Evolutionary conservation across 1,284 basidiomycete genomes (phyloP), one percentile per base, ranked within the genome.

Genomic region (Trametes versicolor): DNA sequence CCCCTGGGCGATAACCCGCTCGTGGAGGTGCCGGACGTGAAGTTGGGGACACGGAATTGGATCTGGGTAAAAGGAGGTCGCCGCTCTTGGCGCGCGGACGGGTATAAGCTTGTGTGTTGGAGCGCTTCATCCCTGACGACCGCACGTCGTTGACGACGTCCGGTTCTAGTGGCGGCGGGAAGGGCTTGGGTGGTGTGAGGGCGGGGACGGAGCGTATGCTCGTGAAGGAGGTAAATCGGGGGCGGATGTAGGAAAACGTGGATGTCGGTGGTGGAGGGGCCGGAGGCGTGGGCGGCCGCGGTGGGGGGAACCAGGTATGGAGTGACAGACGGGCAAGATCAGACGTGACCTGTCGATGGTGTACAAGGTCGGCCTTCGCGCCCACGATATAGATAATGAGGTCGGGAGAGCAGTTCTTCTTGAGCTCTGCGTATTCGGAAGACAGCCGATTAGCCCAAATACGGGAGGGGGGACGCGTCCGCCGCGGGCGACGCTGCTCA

Each of bases 341-440:
- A 53, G 90, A 81, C 10, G 92, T 90, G 64, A 96, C 91, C 73
- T 92, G 88, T 58, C 91, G 86, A 62, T 87, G 81, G 23, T 81
- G 80, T 61, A 86, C 79, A 60, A 97, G 83, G 82, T 97, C 95
- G 70, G 91, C 89, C 79, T 97, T 97, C 65, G 95, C 88, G 65
- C 95, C 95, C 69, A 97, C 95, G 69, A 97, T 94, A 78, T 95
- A 95, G 72, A 97, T 95, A 75, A 97, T 91, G 61, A 97, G 84
- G 73, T 94, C 92, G 71, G 85, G 87, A 60, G 85, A 83, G 75
- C 93, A 96, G 77, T 96, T 94, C 81, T 93, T 93, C 83, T 93
- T 94, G 64, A 96, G 83, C 81, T 97, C 95, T 95, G 74, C 19
- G 23, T 39, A 36, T 37, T 25, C 19, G 53, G 47, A 47, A 27